phyloP scores from a whole-genome alignment of 2,329 filamentous ascomycete species.

The Cordyceps javanica region DNA sequence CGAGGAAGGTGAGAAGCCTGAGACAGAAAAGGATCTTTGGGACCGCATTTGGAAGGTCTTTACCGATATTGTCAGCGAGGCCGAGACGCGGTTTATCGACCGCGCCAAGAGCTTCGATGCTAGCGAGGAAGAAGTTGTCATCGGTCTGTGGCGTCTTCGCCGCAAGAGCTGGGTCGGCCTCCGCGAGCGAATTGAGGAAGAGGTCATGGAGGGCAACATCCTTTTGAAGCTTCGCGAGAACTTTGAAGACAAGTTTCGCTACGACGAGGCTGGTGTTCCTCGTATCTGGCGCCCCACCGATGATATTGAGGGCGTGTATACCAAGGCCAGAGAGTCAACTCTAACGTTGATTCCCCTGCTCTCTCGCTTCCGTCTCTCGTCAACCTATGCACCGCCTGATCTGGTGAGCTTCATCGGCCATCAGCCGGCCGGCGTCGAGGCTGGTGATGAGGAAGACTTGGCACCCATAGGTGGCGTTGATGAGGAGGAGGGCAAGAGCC shows the following conservation, averaged over 20 bases:
- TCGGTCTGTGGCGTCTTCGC: constrained; percentile 86
- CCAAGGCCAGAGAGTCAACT: constrained; percentile 84
- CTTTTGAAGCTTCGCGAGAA: constrained; percentile 93
- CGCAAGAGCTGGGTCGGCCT: constrained; percentile 93
- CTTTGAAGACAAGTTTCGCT: constrained; percentile 98
- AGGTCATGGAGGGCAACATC: constrained; percentile 96
- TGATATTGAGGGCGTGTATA: constrained; percentile 95
- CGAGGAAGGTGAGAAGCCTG: constrained; percentile 66
- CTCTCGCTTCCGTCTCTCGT: constrained; percentile 71
- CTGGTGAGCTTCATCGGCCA: constrained; percentile 77
- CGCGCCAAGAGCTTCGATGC: constrained; percentile 92
- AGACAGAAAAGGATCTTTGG: constrained; percentile 82
- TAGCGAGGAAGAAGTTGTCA: constrained; percentile 80
- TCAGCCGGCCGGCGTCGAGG: constrained; percentile 65
- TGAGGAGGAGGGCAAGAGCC: constrained; percentile 86
- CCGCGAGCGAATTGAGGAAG: constrained; percentile 86
- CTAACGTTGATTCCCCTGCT: constrained; percentile 85
- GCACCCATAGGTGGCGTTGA: constrained; percentile 87
- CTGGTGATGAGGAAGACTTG: constrained; percentile 86
- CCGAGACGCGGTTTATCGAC: constrained; percentile 78
- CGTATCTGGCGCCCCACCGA: constrained; percentile 95
- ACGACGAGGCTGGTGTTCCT: constrained; percentile 90
- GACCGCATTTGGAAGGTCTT: constrained; percentile 92
- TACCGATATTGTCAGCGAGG: constrained; percentile 72
- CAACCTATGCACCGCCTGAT: constrained; percentile 72